Conservation (phyloP, 441 rosid genomes). For the Syzygium syzygioides region DNA sequence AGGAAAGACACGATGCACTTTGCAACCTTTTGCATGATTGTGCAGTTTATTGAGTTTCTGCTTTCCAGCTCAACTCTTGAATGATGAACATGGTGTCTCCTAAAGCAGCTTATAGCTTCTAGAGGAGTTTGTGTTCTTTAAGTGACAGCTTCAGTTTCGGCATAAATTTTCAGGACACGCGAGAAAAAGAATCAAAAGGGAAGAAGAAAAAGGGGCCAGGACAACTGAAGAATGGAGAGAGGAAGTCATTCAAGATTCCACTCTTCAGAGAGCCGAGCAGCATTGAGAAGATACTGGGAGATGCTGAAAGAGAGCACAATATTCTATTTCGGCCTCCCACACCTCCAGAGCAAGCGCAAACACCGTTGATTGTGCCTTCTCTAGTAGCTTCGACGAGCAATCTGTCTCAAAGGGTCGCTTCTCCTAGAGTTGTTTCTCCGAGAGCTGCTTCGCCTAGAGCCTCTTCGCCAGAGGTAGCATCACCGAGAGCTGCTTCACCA, state of each 20-base stretch:
- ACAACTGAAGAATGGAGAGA: slow-evolving; percentile 58
- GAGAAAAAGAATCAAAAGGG: slow-evolving; percentile 42
- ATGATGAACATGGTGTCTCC: background rate
- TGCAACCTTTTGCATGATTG: background rate
- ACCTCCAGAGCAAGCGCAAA: slow-evolving; percentile 45
- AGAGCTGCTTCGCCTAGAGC: background rate
- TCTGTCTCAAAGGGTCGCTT: background rate
- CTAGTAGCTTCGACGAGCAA: slow-evolving; percentile 34
- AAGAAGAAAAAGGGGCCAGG: slow-evolving; percentile 49
- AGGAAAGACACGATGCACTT: background rate
- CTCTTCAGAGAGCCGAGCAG: slow-evolving; percentile 86
- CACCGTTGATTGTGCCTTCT: slow-evolving; percentile 43
- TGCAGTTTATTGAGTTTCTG: background rate
- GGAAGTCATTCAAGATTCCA: slow-evolving; percentile 72
- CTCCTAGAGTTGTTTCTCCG: background rate
- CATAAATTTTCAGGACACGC: slow-evolving; percentile 48
- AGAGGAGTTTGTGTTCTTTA: background rate
- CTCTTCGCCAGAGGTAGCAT: background rate
- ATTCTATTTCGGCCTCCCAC: slow-evolving; percentile 71
- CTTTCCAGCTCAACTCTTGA: background rate
- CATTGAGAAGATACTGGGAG: slow-evolving; percentile 86
- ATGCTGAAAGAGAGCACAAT: slow-evolving; percentile 84
- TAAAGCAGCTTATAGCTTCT: background rate
- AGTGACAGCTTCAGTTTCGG: background rate
- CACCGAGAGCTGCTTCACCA: background rate